Conservation (phyloP, 208 protist species). For the Wallacemonas sp. region DNA sequence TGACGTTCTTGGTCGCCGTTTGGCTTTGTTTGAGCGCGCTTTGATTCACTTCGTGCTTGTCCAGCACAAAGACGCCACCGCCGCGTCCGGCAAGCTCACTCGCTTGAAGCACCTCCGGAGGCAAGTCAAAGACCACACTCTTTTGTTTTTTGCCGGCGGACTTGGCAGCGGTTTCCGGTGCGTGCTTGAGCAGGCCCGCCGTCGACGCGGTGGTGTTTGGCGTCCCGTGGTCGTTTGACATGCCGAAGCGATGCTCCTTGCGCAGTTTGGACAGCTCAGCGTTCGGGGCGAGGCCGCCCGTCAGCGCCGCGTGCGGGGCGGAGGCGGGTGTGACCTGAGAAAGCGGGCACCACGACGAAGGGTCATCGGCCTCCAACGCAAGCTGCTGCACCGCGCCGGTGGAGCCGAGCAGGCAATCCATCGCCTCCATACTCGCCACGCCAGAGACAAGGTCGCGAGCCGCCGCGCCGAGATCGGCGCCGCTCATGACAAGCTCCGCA, state of each 20-base stretch:
- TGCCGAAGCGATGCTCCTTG: conserved; percentile 51
- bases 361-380: conserved; percentile 79
- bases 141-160: conserved; percentile 5
- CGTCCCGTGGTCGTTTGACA: neutral
- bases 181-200: neutral
- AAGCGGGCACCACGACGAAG: conserved; percentile 68
- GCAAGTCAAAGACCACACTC: conserved; percentile 7
- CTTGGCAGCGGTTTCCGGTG: neutral
- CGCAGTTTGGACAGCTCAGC: conserved; percentile 59
- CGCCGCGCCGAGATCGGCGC: conserved; percentile 23
- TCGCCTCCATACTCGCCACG: conserved; percentile 52
- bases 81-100: neutral
- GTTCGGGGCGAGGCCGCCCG: conserved; percentile 16
- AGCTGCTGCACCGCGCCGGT: conserved; percentile 39
- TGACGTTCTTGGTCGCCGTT: conserved; percentile 60
- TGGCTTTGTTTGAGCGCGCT: conserved; percentile 58
- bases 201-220: neutral
- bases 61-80: conserved; percentile 3
- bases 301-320: conserved; percentile 19
- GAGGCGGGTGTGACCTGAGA: conserved; percentile 29
- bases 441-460: conserved; percentile 67
- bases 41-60: neutral
- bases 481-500: conserved; percentile 4
- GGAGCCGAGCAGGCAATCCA: conserved; percentile 48
- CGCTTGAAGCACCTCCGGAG: neutral